Evolutionary conservation across 805 yeast genomes (phyloP), one percentile per base, ranked within the genome.

Genomic region (Saccharomyces paradoxus): DNA sequence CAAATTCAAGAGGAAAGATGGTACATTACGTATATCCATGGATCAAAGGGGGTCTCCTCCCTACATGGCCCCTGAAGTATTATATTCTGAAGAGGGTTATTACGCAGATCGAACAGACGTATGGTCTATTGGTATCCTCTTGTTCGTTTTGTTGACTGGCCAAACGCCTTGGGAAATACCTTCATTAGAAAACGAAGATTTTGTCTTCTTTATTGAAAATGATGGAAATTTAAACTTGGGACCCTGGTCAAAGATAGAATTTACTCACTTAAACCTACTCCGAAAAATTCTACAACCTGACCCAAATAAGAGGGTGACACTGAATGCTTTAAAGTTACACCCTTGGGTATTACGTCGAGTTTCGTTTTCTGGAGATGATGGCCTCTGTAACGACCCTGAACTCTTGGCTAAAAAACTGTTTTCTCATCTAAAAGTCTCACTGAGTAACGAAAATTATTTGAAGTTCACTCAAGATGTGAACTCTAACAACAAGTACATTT

Each of bases 141-240:
- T 84, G 12, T 84, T 80, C 66, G 89, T 83, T 1, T 64, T 85
- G 22, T 61, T 84, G 27, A 74, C 84, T 0, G 91, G 90, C 1
- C 81, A 80, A 60, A 81, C 84, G 0, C 87, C 89, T 0, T 85
- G 91, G 91, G 85, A 82, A 56, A 79, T 80, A 60, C 89, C 90
- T 0, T 73, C 76, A 22, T 61, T 56, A 1, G 75, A 74, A 10
- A 89, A 84, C 60, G 69, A 70, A 0, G 82, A 80, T 58, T 81
- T 74, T 53, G 61, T 60, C 14, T 60, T 64, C 2, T 81, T 71
- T 60, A 63, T 75, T 9, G 66, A 67, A 17, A 71, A 74, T 49
- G 75, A 77, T 27, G 86, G 86, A 2, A 77, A 76, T 46, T 64
- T 77, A 2, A 58, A 72, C 37, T 60, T 70, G 10, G 74, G 75